Evolutionary conservation across 192 early-diverging fungal genomes (phyloP), one percentile per base, ranked within the genome.

Genomic region (Rhizoclosmatium globosum): DNA sequence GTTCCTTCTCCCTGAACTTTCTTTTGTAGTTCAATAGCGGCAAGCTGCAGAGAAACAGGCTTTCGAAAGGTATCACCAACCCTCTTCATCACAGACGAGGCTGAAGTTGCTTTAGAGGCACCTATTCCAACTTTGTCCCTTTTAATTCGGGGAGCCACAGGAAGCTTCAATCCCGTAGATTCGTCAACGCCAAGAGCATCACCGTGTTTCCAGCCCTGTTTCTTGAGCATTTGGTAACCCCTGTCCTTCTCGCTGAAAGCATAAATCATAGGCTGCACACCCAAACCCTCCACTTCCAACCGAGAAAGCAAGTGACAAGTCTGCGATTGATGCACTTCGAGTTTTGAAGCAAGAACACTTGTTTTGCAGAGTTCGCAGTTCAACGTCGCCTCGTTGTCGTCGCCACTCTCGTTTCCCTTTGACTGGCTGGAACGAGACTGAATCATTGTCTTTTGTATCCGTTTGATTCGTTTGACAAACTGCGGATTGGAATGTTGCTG

Each of bases 171-270:
- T 7, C 60, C 21, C 7, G 11, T 7, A 7, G 21, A 19, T 39
- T 19, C 9, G 38, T 19, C 38, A 19, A 19, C 45, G 21, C 70
- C 70, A 13, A 71, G 17, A 15, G 23, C 56, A n/a, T 57, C 70
- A 41, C 70, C 70, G 50, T 71, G 70, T 9, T 9, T 39, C 70
- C 70, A 71, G 7, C 70, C 70, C 38, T 71, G 70, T 57, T 58
- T 71, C n/a, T 71, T 9, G 15, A 71, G 70, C 70, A 71, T 71
- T 56, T 3, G 47, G 53, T 71, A 71, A 56, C 70, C 70, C 15
- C 19, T 17, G 38, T 57, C 70, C 50, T 39, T 50, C 47, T 71
- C 70, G 38, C 70, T 57, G 23, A 71, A 71, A 6, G 70, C 70
- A 43, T 71, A 71, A 71, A 71, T 71, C 0, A 56, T 4, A 9